A percentile compares a stretch with the other conserved stretches of the same genome.
These are phyloP conservation scores for Salix brachista DNA, from an alignment of 345 rosid species.

Conservation along the genomic window DNA sequence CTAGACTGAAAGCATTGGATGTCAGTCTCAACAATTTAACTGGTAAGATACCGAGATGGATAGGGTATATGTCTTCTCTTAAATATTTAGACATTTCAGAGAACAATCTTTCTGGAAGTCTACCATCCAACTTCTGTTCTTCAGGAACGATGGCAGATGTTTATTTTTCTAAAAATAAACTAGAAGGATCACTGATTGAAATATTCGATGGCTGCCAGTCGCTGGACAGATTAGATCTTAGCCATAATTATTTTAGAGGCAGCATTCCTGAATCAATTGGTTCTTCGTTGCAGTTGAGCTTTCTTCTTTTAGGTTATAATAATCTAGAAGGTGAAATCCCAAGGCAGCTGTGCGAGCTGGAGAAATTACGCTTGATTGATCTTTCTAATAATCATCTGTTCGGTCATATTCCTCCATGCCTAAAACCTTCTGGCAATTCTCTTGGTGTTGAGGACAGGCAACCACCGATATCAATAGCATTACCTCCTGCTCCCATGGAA, in stretches of 20 bases:
- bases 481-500: too few species aligned
- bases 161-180: constrained; percentile 2
- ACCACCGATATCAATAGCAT: too few species aligned
- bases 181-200: not conserved
- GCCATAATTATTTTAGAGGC: too few species aligned
- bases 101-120: not conserved
- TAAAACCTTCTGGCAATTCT: too few species aligned
- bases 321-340: not conserved
- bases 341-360: not conserved
- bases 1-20: not conserved
- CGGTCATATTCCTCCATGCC: not conserved
- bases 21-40: not conserved
- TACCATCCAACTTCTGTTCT: not conserved
- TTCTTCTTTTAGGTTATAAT: not conserved
- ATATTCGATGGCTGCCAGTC: not conserved
- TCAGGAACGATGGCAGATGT: too few species aligned
- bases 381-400: not conserved
- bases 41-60: not conserved
- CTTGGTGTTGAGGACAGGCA: too few species aligned
- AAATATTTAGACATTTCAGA: not conserved
- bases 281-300: too few species aligned
- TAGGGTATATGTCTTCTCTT: not conserved
- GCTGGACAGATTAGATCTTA: too few species aligned
- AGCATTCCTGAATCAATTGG: too few species aligned
- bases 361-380: not conserved